Base-by-base conservation (phyloP, 2,329 filamentous ascomycete genomes). In the Bipolaris victoriae region DNA sequence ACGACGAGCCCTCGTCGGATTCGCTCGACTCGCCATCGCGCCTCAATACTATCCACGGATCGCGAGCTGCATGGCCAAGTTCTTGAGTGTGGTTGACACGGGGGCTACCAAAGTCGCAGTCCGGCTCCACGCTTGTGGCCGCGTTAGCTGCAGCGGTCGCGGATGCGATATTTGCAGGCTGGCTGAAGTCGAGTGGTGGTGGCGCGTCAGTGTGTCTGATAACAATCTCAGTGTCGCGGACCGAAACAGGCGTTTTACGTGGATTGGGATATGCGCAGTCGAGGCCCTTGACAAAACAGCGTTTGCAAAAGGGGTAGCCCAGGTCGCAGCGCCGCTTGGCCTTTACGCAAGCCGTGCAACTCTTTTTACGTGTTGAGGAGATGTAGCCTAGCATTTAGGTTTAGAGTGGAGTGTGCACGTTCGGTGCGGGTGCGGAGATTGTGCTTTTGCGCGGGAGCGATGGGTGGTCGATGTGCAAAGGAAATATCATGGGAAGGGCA, bases 261-360 rank as follows among this genome's bases (percentile, higher is more conserved):
- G 65, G 60, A 55, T 65, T 65, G 3, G 69, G 65, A 50, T 74
- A 73, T 9, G 50, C 54, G 60, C 70, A 74, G 45, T 68, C 63
- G 52, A 71, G 47, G 40, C 63, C 59, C 46, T 72, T 73, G 15
- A 64, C 57, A 31, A 65, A 65, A 43, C 68, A 73, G 31, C 71
- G 62, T 37, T 65, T 70, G 59, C 67, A 73, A 52, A 63, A 66
- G 11, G 71, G 70, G 49, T 64, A 69, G 5, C 68, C 66, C 31
- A 73, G 64, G 49, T 73, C 70, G 55, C 70, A 74, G 20, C 69
- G 60, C 11, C 70, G 60, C 57, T 72, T 74, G 48, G 59, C 62
- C 48, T 71, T 71, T 9, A 71, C 69, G 57, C 68, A 72, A 29
- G 62, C 63, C 37, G 57, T 50, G 58, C 71, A 74, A 55, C 66